Conservation (phyloP, 176 grass and related monocot species). For the Triticum monococcum region DNA sequence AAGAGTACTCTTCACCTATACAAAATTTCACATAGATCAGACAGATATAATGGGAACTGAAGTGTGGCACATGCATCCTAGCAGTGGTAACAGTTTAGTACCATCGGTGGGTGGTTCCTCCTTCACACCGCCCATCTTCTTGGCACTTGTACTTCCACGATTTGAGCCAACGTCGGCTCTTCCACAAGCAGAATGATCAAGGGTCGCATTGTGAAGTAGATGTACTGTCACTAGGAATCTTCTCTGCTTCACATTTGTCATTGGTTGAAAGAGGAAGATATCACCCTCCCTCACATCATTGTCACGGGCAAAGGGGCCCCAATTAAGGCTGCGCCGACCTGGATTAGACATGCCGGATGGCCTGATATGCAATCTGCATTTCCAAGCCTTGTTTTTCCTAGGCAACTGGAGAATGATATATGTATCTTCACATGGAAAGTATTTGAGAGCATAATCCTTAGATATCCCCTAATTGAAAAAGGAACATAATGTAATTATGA, state of each 20-base stretch:
- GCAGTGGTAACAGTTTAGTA: not conserved
- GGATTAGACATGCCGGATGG: not conserved
- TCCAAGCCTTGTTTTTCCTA: slow-evolving; percentile 37
- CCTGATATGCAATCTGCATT: slow-evolving; percentile 6
- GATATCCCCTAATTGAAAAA: slow-evolving; percentile 30
- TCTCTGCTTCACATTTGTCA: not conserved
- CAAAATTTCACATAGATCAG: not conserved
- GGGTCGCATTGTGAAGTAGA: not conserved
- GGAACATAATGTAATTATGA: not conserved
- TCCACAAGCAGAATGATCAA: not conserved
- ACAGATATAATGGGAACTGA: not conserved
- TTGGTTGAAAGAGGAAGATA: slow-evolving; percentile 33
- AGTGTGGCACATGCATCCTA: not conserved
- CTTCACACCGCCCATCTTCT: not conserved
- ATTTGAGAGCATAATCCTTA: slow-evolving; percentile 10
- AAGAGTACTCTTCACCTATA: slow-evolving; percentile 6
- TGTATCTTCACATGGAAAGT: slow-evolving; percentile 2
- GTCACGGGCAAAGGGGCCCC: slow-evolving; percentile 32
- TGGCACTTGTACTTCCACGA: not conserved
- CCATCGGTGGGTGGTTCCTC: slow-evolving; percentile 14
- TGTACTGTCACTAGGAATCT: slow-evolving; percentile 31
- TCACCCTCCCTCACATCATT: slow-evolving; percentile 42
- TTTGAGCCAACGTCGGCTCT: not conserved
- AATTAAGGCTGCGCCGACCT: not conserved
- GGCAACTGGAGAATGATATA: slow-evolving; percentile 24